Conservation (phyloP, 768 basidiomycete species). For the Rhizopogon rudus region DNA sequence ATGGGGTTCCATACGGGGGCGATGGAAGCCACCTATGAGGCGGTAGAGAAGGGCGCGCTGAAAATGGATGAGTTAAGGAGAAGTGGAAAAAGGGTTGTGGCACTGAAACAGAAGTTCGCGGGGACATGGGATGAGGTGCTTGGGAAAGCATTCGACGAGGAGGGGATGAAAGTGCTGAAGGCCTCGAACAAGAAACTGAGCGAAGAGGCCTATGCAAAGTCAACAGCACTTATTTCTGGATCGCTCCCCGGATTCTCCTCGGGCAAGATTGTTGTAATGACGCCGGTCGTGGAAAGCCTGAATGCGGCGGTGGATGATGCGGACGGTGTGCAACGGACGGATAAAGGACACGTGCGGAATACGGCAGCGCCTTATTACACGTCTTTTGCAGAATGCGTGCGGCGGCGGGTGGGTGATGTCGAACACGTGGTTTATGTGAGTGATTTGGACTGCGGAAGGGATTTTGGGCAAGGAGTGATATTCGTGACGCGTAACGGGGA, state of each 20-base stretch:
- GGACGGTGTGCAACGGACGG: slow-evolving; percentile 38
- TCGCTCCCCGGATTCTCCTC: slow-evolving; percentile 24
- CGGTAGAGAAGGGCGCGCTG: slow-evolving; percentile 41
- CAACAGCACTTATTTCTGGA: slow-evolving; percentile 44
- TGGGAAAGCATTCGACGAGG: slow-evolving; percentile 18
- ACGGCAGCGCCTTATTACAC: slow-evolving; percentile 54
- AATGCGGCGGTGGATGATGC: slow-evolving; percentile 61
- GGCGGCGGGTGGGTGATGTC: slow-evolving; percentile 22
- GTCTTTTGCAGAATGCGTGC: slow-evolving; percentile 39
- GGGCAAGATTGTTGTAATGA: slow-evolving; percentile 40
- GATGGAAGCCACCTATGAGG: slow-evolving; percentile 45
- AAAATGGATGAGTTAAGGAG: slow-evolving; percentile 30
- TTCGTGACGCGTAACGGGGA: slow-evolving; percentile 59
- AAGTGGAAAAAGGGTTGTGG: slow-evolving; percentile 42
- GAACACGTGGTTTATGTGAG: slow-evolving; percentile 44
- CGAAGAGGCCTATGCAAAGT: slow-evolving; percentile 38
- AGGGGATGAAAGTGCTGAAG: slow-evolving; percentile 27
- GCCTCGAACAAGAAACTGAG: slow-evolving; percentile 38
- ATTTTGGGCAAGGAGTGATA: slow-evolving; percentile 19
- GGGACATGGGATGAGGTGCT: slow-evolving; percentile 41
- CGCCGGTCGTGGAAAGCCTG: slow-evolving; percentile 51
- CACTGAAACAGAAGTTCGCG: slow-evolving; percentile 47
- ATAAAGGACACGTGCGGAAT: slow-evolving; percentile 43
- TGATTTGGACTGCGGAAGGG: not conserved
- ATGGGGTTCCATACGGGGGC: slow-evolving; percentile 49